Evolutionary conservation across 1,284 basidiomycete species (phyloP).

Genomic region (Microstroma glucosiphilum): DNA sequence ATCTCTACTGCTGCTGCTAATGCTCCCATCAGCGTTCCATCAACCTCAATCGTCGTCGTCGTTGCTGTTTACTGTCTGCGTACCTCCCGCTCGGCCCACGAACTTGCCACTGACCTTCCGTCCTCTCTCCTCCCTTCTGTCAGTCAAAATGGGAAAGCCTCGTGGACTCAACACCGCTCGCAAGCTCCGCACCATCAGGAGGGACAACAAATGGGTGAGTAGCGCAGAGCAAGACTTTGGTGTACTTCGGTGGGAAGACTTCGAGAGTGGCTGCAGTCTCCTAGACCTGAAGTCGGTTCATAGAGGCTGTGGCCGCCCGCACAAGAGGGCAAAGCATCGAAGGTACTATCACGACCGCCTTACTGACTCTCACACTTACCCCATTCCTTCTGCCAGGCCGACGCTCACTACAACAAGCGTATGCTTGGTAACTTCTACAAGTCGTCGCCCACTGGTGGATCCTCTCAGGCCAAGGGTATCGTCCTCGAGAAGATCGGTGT

Average conservation of each 20-base stretch:
- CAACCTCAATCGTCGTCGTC: conserved; percentile 7
- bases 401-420: conserved; percentile 99
- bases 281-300: background rate
- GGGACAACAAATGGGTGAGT: conserved; percentile 83
- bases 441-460: conserved; percentile 98
- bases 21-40: background rate
- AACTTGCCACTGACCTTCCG: no score
- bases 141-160: conserved; percentile 61
- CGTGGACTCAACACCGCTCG: conserved; percentile 98
- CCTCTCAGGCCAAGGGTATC: conserved; percentile 99
- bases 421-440: conserved; percentile 99
- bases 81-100: no score
- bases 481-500: conserved; percentile 94
- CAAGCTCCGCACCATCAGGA: conserved; percentile 89
- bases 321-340: background rate
- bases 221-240: background rate
- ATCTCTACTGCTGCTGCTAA: background rate
- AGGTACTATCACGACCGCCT: background rate
- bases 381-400: conserved; percentile 61
- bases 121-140: background rate
- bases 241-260: background rate
- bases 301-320: background rate
- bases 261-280: background rate
- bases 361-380: conserved; percentile 2
- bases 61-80: background rate